Conservation (phyloP, 2,329 filamentous ascomycete species). For the Colletotrichum gigasporum region DNA sequence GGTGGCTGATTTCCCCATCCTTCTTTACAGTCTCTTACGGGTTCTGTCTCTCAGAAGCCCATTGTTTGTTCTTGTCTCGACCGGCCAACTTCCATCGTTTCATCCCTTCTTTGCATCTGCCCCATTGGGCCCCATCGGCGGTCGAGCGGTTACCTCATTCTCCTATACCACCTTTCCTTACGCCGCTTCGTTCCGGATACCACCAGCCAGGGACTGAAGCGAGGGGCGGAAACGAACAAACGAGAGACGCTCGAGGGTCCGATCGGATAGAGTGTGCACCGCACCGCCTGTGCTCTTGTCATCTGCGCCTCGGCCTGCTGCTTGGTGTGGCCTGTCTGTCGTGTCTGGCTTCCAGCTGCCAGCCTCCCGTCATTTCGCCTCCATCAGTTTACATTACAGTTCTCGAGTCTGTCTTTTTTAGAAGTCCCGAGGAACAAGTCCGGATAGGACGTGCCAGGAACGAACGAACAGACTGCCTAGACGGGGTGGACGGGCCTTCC, state of each 20-base stretch:
- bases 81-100: constrained; percentile 20
- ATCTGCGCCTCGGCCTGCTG: constrained; percentile 7
- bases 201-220: too few relatives aligned
- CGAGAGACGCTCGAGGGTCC: background rate
- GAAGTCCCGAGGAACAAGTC: background rate
- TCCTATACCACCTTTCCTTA: background rate
- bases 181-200: background rate
- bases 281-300: constrained; percentile 6
- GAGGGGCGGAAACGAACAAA: background rate
- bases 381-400: background rate
- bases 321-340: background rate
- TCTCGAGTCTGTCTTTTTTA: background rate
- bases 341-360: background rate
- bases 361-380: background rate
- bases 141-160: constrained; percentile 14
- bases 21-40: background rate
- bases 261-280: background rate
- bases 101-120: constrained; percentile 16
- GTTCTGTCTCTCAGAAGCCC: background rate
- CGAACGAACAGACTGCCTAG: background rate
- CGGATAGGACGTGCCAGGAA: background rate
- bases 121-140: constrained; percentile 7
- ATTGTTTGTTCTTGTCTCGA: constrained; percentile 4
- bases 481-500: background rate
- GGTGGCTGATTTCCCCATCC: too few relatives aligned